These are phyloP conservation scores for Sisymbrium altissimum DNA, from an alignment of 345 rosid genomes.

Conservation along the genomic window DNA sequence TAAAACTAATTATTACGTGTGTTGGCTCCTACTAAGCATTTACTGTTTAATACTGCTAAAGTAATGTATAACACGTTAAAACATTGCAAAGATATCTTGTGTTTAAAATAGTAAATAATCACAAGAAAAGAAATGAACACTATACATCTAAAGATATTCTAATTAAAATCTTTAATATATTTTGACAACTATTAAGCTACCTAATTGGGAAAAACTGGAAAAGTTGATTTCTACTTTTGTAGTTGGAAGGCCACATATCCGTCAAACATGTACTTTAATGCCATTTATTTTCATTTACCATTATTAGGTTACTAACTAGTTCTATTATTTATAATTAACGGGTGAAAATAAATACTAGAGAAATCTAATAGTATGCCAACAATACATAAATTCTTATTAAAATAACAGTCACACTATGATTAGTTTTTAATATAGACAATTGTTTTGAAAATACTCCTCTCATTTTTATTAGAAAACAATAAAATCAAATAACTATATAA, in stretches of 20 bases:
- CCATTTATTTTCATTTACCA: background rate
- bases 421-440: background rate
- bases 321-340: no score
- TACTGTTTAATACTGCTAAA: background rate
- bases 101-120: background rate
- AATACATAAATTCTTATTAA: background rate
- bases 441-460: background rate
- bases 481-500: background rate
- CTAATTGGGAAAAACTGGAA: background rate
- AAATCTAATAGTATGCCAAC: no score
- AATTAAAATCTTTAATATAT: background rate
- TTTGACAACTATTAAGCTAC: background rate
- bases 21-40: background rate
- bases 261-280: background rate
- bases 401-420: background rate
- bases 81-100: background rate
- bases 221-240: background rate
- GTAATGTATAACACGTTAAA: no score
- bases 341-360: no score
- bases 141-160: background rate
- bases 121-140: background rate
- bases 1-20: background rate
- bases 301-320: background rate
- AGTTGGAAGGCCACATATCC: background rate
- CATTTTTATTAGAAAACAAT: background rate